A percentile compares a stretch with the other conserved stretches of the same genome.
These are phyloP conservation scores for Reutealis trisperma DNA, from an alignment of 345 rosid species.

Conservation along the genomic window DNA sequence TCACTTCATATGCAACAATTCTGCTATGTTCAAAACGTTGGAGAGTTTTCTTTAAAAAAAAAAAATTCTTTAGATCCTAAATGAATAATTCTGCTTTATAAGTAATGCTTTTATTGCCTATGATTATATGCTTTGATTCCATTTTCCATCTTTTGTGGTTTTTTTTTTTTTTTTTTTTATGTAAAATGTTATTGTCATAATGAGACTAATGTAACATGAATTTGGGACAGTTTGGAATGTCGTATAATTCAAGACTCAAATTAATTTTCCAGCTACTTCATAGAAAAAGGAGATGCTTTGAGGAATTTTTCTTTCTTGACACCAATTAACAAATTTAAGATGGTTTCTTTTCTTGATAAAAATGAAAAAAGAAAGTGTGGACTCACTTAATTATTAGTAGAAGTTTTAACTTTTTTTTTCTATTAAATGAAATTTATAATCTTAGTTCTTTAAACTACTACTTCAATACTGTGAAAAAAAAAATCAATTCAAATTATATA, in stretches of 20 bases:
- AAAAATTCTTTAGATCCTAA: constrained; percentile 8
- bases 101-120: background rate
- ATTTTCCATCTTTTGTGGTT: background rate
- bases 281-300: background rate
- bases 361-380: too few species aligned
- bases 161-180: background rate
- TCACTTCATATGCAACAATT: background rate
- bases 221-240: background rate
- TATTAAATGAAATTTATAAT: too few species aligned
- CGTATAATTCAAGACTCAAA: constrained; percentile 6
- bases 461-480: too few species aligned
- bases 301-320: too few species aligned
- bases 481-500: too few species aligned
- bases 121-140: constrained; percentile 26
- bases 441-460: too few species aligned
- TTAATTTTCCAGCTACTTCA: too few species aligned
- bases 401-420: too few species aligned
- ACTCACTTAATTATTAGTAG: too few species aligned
- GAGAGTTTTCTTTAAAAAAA: background rate
- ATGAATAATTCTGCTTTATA: constrained; percentile 1
- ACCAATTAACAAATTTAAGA: too few species aligned
- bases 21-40: background rate
- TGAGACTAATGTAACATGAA: background rate
- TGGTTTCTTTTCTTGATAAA: too few species aligned
- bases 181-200: background rate